phyloP scores from a whole-genome alignment of 352 stramenopile genomes.

The Blastocystis sp. region DNA sequence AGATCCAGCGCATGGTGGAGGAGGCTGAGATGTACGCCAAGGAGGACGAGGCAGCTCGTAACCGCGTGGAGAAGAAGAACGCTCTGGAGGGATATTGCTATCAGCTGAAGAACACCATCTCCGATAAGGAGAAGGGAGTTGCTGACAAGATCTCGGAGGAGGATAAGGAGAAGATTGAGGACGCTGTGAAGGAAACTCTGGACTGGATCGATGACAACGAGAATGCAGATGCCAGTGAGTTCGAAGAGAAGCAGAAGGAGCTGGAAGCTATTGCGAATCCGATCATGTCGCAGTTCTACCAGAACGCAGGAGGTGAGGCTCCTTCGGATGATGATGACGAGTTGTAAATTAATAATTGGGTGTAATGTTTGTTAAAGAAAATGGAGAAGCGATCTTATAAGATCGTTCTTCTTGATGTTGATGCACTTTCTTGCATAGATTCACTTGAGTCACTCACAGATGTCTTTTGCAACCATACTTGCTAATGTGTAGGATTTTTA shows the following conservation, averaged over 20 bases:
- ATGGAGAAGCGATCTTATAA: background rate
- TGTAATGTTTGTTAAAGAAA: conserved; percentile 20
- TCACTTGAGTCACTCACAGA: background rate
- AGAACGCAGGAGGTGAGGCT: conserved; percentile 64
- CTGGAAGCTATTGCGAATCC: conserved; percentile 90
- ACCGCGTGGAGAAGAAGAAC: conserved; percentile 91
- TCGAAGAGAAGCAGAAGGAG: conserved; percentile 93
- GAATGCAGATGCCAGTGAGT: conserved; percentile 95
- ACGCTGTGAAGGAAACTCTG: conserved; percentile 90
- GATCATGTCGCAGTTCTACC: conserved; percentile 96
- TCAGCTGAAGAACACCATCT: conserved; percentile 85
- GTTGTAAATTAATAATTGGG: conserved; percentile 25
- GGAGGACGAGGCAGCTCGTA: conserved; percentile 86
- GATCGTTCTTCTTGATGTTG: background rate
- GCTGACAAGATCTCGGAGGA: conserved; percentile 89
- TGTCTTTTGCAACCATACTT: background rate
- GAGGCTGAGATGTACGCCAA: conserved; percentile 96
- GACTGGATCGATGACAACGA: conserved; percentile 98
- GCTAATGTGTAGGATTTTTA: background rate
- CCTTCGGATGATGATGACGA: conserved; percentile 48
- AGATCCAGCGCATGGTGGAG: conserved; percentile 97
- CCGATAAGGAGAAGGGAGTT: conserved; percentile 86
- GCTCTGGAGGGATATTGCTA: conserved; percentile 91
- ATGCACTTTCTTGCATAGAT: background rate
- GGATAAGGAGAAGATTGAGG: conserved; percentile 81